Conservation (phyloP, 768 basidiomycete genomes). For the Suillus bovinus region DNA sequence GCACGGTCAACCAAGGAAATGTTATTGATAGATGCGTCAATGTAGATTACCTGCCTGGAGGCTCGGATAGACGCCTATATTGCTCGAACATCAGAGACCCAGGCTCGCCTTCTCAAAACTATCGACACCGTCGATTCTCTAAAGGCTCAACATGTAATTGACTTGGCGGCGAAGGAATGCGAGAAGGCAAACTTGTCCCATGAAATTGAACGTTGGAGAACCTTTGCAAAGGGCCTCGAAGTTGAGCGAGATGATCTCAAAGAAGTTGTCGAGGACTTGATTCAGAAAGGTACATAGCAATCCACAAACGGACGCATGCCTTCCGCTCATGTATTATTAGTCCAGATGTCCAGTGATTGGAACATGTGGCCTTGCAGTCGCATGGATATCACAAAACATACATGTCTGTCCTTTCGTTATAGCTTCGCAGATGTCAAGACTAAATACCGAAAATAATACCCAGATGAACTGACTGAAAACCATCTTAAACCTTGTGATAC, state of each 20-base stretch:
- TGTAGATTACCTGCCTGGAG: slow-evolving; percentile 31
- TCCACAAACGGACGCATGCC: background rate
- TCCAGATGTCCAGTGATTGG: slow-evolving; percentile 46
- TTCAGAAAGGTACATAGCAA: slow-evolving; percentile 56
- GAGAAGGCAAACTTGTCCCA: slow-evolving; percentile 37
- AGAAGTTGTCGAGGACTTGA: slow-evolving; percentile 50
- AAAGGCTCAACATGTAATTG: slow-evolving; percentile 39
- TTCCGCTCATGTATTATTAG: slow-evolving; percentile 26
- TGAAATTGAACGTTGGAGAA: slow-evolving; percentile 38
- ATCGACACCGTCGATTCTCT: slow-evolving; percentile 51
- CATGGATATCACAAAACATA: slow-evolving; percentile 40
- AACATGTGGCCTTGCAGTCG: slow-evolving; percentile 47
- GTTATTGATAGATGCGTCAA: slow-evolving; percentile 3
- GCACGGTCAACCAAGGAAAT: too few species aligned
- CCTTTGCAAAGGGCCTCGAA: slow-evolving; percentile 37
- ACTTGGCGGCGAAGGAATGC: slow-evolving; percentile 36
- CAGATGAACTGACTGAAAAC: slow-evolving; percentile 20
- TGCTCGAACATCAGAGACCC: slow-evolving; percentile 43
- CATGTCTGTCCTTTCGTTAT: slow-evolving; percentile 39
- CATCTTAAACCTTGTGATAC: slow-evolving; percentile 4
- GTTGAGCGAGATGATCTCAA: slow-evolving; percentile 53
- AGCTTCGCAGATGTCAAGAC: slow-evolving; percentile 16
- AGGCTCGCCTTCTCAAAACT: slow-evolving; percentile 48
- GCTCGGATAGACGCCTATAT: slow-evolving; percentile 35
- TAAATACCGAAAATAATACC: slow-evolving; percentile 2